Percentiles rank a stretch among this genome's conserved stretches.
Evolutionary conservation across 441 rosid genomes (phyloP).

Genomic region (Corymbia citriodora): DNA sequence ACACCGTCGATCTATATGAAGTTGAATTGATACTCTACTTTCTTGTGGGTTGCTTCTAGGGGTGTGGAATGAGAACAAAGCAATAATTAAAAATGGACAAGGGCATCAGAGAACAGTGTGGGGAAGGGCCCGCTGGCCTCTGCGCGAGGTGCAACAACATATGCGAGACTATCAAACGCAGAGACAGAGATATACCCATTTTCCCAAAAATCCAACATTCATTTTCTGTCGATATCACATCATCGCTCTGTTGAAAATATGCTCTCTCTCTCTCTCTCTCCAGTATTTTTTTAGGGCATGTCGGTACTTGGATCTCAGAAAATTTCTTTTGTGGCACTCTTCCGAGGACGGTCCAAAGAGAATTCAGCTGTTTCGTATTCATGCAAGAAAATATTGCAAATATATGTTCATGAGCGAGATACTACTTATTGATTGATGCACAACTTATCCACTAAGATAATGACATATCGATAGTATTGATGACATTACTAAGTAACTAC

Average conservation of each 20-base stretch:
- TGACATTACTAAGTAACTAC: not conserved
- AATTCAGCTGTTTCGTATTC: not conserved
- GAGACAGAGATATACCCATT: not conserved
- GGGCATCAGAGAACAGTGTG: conserved; percentile 7
- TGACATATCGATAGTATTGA: not conserved
- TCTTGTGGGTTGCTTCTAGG: not conserved
- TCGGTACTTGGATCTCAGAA: not conserved
- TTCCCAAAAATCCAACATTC: not conserved
- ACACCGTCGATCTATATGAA: not conserved
- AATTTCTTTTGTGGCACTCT: not conserved
- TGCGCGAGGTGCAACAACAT: not conserved
- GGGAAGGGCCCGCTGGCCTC: not conserved
- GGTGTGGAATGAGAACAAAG: not conserved
- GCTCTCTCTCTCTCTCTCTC: not conserved
- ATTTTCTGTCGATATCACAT: not conserved
- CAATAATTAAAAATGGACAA: not conserved
- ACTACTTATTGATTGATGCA: not conserved
- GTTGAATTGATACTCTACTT: not conserved
- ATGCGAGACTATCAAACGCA: not conserved
- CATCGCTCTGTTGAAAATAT: not conserved
- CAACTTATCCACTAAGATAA: not conserved
- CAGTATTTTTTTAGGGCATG: not conserved
- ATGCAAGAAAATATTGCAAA: not conserved
- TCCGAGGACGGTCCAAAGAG: not conserved
- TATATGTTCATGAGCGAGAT: not conserved